phyloP scores from a whole-genome alignment of 306 rosid genomes.

The Cicer cuneatum region DNA sequence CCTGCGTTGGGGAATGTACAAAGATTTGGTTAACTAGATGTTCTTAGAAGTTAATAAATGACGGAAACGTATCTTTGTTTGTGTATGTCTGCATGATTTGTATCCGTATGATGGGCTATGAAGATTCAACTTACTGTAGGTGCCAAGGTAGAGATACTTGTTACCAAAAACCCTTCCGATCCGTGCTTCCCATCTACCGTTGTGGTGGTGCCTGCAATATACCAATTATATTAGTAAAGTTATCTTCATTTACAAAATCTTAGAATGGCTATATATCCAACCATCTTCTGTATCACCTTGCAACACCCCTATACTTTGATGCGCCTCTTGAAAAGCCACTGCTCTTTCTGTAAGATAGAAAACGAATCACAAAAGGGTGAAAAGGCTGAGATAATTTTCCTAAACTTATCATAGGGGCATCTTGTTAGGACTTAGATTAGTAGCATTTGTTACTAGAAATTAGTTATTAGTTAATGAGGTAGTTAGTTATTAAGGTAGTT shows the following conservation, averaged over 20 bases:
- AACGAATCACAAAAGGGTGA: background rate
- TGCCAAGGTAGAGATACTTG: constrained; percentile 87
- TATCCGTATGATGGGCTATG: background rate
- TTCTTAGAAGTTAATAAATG: background rate
- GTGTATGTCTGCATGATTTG: constrained; percentile 18
- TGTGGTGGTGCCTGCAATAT: constrained; percentile 73
- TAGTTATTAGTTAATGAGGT: too few relatives aligned
- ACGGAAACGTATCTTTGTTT: background rate
- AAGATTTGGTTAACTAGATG: constrained; percentile 24
- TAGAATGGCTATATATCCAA: background rate
- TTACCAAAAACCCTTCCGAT: constrained; percentile 87
- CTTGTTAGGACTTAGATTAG: too few relatives aligned
- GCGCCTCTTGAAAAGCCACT: constrained; percentile 90
- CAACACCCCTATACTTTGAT: constrained; percentile 84
- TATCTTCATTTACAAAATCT: constrained; percentile 19
- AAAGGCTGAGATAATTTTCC: background rate
- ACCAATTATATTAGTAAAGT: background rate
- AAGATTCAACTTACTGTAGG: constrained; percentile 61
- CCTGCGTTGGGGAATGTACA: constrained; percentile 42
- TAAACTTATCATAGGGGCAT: background rate
- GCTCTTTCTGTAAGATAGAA: constrained; percentile 63
- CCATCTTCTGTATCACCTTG: constrained; percentile 57
- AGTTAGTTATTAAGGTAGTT: too few relatives aligned
- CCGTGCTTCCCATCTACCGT: constrained; percentile 92
- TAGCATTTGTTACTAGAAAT: too few relatives aligned